Conservation (phyloP, 176 grass and related monocot species). For the Puya raimondii region DNA sequence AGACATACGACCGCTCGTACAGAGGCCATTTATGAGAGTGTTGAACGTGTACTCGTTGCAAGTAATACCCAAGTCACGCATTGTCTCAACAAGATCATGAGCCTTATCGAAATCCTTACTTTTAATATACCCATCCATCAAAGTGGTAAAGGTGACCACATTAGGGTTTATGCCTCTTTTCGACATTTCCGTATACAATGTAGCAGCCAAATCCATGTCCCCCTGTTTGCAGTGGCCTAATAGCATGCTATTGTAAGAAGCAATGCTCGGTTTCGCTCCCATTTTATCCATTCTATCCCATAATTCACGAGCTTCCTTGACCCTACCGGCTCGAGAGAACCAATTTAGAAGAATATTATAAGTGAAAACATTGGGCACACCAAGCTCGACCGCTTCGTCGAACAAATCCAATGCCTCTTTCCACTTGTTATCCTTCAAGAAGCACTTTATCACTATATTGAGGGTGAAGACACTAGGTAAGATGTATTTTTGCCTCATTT, state of each 20-base stretch:
- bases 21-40: conserved; percentile 67
- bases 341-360: conserved; percentile 58
- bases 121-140: conserved; percentile 55
- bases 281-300: conserved; percentile 56
- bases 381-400: conserved; percentile 29
- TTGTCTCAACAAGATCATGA: conserved; percentile 42
- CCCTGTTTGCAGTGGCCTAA: conserved; percentile 53
- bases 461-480: conserved; percentile 25
- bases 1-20: conserved; percentile 22
- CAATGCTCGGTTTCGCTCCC: conserved; percentile 47
- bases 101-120: conserved; percentile 45
- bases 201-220: conserved; percentile 50
- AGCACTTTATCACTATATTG: conserved; percentile 45
- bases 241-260: conserved; percentile 53
- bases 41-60: conserved; percentile 64
- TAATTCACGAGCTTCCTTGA: conserved; percentile 42
- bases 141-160: conserved; percentile 56
- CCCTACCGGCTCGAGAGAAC: conserved; percentile 37
- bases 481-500: conserved; percentile 57
- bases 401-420: conserved; percentile 47
- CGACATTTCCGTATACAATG: conserved; percentile 54
- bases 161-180: conserved; percentile 47
- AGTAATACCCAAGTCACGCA: conserved; percentile 47
- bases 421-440: conserved; percentile 49
- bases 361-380: conserved; percentile 38